Base-by-base conservation (phyloP, 2,329 filamentous ascomycete genomes). In the Colletotrichum agaves region DNA sequence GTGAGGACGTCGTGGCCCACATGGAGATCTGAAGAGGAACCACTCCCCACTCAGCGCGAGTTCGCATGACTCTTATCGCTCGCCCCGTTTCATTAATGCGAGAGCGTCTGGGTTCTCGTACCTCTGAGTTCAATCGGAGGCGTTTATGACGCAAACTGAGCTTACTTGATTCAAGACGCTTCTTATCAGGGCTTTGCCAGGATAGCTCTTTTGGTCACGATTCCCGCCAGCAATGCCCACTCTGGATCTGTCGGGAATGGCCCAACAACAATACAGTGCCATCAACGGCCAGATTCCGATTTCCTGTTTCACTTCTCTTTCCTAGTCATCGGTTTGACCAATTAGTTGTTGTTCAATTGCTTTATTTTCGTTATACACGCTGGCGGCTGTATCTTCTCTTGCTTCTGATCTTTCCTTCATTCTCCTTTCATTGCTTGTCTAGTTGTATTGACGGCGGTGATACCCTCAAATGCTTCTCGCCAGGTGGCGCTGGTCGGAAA, bases 1-100 rank as follows among this genome's bases (percentile, higher is more conserved):
- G 87, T 71, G 88, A 90, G 76, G 88, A 91, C 69, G 83, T 90
- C 52, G 87, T 87, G 33, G 83, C 83, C 4, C 81, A 83, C 19
- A 90, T 91, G 87, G 88, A 90, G 73, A 85, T 90, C 72, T 88
- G 83, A 77, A 71, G 55, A 56, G 62, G 59, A 59, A 43, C 55
- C 47, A 68, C 64, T 60, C 65, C 61, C 56, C 65, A 59, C 61
- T 60, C 52, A 19, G 37, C 15, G 27, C 27, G 47, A 53, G 43
- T 49, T 52, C 60, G 43, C 68, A 55, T 59, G 58, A 57, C 58
- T 47, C 55, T 63, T 41, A 44, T 58, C 50, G 31, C 47, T 17
- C 59, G 49, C 58, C 37, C 63, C 63, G 57, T 69, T 69, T 63
- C 52, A 67, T 59, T 46, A 52, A 37, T 47, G 50, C 21, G 63